These are phyloP conservation scores for Epichloe glyceriae DNA, from an alignment of 2,329 filamentous ascomycete species.

Conservation along the genomic window DNA sequence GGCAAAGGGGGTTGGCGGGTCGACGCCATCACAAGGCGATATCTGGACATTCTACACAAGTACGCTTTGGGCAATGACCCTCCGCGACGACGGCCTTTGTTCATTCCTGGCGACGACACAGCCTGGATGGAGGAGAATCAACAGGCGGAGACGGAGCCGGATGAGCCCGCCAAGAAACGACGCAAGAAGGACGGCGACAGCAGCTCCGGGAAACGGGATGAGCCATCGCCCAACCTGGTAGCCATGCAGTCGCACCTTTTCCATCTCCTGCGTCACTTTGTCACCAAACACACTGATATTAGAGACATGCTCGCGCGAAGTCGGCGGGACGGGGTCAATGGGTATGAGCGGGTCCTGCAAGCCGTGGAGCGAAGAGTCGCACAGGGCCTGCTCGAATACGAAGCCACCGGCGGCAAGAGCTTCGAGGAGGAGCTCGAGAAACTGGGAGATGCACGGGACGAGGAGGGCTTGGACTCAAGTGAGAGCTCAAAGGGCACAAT, in stretches of 20 bases:
- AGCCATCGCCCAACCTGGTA: constrained; percentile 49
- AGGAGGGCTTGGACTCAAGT: constrained; percentile 27
- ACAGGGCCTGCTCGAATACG: constrained; percentile 57
- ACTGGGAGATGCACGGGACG: constrained; percentile 13
- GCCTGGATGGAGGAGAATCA: constrained; percentile 28
- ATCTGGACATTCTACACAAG: constrained; percentile 79
- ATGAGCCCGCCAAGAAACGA: constrained; percentile 40
- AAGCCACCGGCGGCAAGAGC: constrained; percentile 36
- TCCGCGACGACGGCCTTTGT: constrained; percentile 59
- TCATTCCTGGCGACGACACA: constrained; percentile 47
- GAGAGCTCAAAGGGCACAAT: constrained; percentile 56
- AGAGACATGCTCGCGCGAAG: constrained; percentile 68
- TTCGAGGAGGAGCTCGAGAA: constrained; percentile 26
- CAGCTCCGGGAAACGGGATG: constrained; percentile 21
- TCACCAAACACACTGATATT: constrained; percentile 68
- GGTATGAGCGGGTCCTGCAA: constrained; percentile 62
- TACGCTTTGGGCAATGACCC: constrained; percentile 56
- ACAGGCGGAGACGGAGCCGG: constrained; percentile 19
- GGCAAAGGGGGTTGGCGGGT: constrained; percentile 77
- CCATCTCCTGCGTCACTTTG: constrained; percentile 72
- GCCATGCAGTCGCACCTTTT: constrained; percentile 89
- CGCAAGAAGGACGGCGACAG: constrained; percentile 27
- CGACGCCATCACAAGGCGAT: constrained; percentile 76
- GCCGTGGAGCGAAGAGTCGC: constrained; percentile 67
- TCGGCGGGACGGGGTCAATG: constrained; percentile 56